Evolutionary conservation across 148 eudicot species (phyloP), one percentile per base, ranked within the genome.

Genomic region (Euryodendron excelsum): DNA sequence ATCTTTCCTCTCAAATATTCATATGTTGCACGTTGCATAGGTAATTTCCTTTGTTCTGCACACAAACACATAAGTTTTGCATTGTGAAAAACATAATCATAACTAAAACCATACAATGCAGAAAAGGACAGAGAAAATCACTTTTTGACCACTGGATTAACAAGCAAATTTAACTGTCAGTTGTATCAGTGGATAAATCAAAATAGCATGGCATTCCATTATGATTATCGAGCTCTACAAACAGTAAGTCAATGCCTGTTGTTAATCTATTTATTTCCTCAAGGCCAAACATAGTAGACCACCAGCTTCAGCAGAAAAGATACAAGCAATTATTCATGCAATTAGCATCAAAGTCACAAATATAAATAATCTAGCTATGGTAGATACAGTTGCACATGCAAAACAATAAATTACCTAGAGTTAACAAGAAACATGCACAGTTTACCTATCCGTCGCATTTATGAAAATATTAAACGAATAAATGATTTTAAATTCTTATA

Each of bases 1-100:
- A 94, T 71, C 81, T 94, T 94, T 73, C 98, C 98, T 85, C 87
- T 88, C 78, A 94, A 86, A 87, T 92, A 90, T 84, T 94, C 96
- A 79, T 88, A 92, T 14, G 85, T 86, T 44, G 98, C 97, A 76
- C 98, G 97, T 27, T 89, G 89, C 70, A 75, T n/a, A 13, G 90
- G 84, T 23, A 86, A 80, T 83, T 90, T 91, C 82, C 97, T 85
- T 18, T 89, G 87, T 74, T 94, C 98, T 94, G 85, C 85, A 88
- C 12, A 71, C 73, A 31, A 37, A 31, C 55, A 67, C 5, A 1
- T 14, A 74, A 36, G 52, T 37, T 9, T 58, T 58, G 53, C 2
- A 39, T 53, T 72, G 30, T 37, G 37, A 33, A 15, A 52, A 33
- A 27, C 11, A n/a, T 52, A 72, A 65, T 65, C 25, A 65, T 65